These are phyloP conservation scores for Euptelea pleiosperma DNA, from an alignment of 164 flowering plant genomes.

Conservation along the genomic window DNA sequence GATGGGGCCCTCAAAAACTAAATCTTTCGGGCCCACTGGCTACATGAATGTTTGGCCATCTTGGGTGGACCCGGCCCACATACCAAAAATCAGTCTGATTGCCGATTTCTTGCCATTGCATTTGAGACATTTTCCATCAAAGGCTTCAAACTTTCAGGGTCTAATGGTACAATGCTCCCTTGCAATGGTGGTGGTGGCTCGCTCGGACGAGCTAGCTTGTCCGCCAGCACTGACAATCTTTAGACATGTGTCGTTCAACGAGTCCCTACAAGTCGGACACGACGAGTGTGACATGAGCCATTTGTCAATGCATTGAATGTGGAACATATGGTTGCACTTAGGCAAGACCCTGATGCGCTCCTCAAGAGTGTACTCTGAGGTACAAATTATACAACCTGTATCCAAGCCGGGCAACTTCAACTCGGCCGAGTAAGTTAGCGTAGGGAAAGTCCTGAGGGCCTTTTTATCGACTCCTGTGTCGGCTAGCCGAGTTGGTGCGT, in stretches of 20 bases:
- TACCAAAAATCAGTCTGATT: too few species aligned
- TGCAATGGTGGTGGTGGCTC: not conserved
- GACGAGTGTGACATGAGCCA: slow-evolving; percentile 82
- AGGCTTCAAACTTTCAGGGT: too few species aligned
- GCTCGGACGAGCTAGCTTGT: slow-evolving; percentile 25
- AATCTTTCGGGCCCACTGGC: too few species aligned
- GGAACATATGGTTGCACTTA: slow-evolving; percentile 81
- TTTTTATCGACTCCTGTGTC: slow-evolving; percentile 63
- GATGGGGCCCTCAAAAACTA: too few species aligned
- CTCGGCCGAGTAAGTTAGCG: slow-evolving; percentile 40
- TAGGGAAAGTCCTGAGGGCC: slow-evolving; percentile 59
- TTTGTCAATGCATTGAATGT: slow-evolving; percentile 68
- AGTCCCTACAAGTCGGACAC: slow-evolving; percentile 79
- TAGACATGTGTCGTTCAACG: slow-evolving; percentile 54
- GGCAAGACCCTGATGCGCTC: slow-evolving; percentile 62
- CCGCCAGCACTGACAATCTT: slow-evolving; percentile 46
- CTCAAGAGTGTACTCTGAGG: slow-evolving; percentile 59
- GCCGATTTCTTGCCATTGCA: too few species aligned
- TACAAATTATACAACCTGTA: slow-evolving; percentile 64
- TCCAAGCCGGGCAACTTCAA: slow-evolving; percentile 46
- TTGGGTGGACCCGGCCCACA: too few species aligned
- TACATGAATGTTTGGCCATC: too few species aligned
- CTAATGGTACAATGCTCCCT: too few species aligned
- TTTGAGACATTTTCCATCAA: too few species aligned
- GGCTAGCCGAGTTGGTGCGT: slow-evolving; percentile 26